Percentiles rank a stretch among this genome's conserved stretches.
These are phyloP conservation scores for Xerocomus potaroensis DNA, from an alignment of 768 basidiomycete genomes.

Conservation along the genomic window DNA sequence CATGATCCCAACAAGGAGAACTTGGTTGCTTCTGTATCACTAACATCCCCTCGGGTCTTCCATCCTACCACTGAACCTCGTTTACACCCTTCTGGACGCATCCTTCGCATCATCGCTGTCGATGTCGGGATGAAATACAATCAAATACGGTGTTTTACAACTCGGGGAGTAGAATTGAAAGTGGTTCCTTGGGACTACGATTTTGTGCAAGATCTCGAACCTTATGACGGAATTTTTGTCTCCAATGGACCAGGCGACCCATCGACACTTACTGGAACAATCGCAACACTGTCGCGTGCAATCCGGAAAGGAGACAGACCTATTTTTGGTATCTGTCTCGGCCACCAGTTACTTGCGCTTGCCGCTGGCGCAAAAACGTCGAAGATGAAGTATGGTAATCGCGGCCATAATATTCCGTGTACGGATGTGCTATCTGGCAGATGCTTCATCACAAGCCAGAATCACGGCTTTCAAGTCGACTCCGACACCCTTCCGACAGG, in stretches of 20 bases:
- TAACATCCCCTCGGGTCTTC: slow-evolving; percentile 62
- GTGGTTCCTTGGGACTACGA: slow-evolving; percentile 98
- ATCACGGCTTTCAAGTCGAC: slow-evolving; percentile 97
- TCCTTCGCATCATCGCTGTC: slow-evolving; percentile 80
- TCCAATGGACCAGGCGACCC: slow-evolving; percentile 99
- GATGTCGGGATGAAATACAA: slow-evolving; percentile 99
- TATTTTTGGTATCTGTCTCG: slow-evolving; percentile 98
- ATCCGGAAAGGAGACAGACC: slow-evolving; percentile 75
- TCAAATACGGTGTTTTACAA: slow-evolving; percentile 93
- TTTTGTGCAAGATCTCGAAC: slow-evolving; percentile 71
- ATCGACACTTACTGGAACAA: slow-evolving; percentile 71
- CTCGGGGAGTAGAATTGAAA: slow-evolving; percentile 92
- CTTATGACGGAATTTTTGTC: slow-evolving; percentile 92
- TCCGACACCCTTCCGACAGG: slow-evolving; percentile 67
- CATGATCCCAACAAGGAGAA: slow-evolving; percentile 85
- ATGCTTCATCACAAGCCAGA: slow-evolving; percentile 99
- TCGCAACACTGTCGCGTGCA: slow-evolving; percentile 58
- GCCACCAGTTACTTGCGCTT: slow-evolving; percentile 93
- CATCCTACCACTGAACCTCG: slow-evolving; percentile 51
- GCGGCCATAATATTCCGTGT: slow-evolving; percentile 98
- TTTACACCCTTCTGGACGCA: slow-evolving; percentile 74
- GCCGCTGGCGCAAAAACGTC: slow-evolving; percentile 92
- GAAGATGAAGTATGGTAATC: slow-evolving; percentile 99
- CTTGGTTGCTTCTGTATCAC: slow-evolving; percentile 88
- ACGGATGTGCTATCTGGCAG: slow-evolving; percentile 90